phyloP scores from a whole-genome alignment of 2,329 filamentous ascomycete genomes.

The Gnomoniopsis smithogilvyi region DNA sequence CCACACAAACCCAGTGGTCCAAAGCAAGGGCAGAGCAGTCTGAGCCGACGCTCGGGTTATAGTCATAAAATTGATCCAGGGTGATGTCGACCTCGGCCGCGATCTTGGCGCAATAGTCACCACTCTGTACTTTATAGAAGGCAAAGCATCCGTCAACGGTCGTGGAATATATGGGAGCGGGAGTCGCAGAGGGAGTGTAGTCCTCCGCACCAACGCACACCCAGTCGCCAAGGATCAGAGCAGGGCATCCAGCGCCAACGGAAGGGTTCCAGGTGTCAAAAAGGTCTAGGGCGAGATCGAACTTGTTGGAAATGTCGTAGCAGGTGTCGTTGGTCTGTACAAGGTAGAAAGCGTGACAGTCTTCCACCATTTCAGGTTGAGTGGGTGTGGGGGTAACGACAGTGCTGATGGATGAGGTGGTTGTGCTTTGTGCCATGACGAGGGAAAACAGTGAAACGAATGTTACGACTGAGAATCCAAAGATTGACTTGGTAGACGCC shows the following conservation, averaged over 20 bases:
- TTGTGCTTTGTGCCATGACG: not conserved
- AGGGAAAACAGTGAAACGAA: not conserved
- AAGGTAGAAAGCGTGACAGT: constrained; percentile 2
- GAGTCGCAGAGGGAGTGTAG: not conserved
- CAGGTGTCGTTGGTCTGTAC: not conserved
- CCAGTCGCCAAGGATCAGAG: not conserved
- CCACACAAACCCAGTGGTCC: not conserved
- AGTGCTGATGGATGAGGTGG: not conserved
- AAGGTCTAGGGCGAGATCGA: not conserved
- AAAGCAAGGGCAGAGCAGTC: not conserved
- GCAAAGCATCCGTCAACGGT: not conserved
- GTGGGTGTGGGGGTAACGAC: constrained; percentile 3
- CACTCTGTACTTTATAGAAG: not conserved
- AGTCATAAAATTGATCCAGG: not conserved
- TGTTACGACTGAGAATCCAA: not conserved
- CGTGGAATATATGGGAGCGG: not conserved
- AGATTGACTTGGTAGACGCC: not conserved
- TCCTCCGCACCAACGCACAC: not conserved
- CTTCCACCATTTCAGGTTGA: not conserved
- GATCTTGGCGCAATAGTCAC: not conserved
- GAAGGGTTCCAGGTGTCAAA: not conserved
- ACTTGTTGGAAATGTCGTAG: not conserved
- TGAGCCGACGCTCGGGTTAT: not conserved
- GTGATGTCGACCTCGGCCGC: not conserved
- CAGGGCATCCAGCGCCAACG: not conserved